phyloP scores from a whole-genome alignment of 2,329 filamentous ascomycete genomes.

The Trichoderma hamatum region DNA sequence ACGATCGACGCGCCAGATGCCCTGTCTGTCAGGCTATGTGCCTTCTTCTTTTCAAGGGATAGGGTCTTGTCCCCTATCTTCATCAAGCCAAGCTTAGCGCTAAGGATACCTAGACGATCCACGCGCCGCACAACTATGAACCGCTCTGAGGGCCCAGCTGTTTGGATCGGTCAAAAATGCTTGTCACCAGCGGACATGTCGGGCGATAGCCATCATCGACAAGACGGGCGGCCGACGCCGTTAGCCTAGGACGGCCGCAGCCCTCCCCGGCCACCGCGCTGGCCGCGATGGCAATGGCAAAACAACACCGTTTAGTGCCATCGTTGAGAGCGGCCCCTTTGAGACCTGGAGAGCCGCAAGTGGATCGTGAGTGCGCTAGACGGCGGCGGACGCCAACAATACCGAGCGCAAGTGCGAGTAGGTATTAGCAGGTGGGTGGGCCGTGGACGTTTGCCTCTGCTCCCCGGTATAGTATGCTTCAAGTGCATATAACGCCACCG shows the following conservation, averaged over 20 bases:
- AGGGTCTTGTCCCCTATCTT: constrained; percentile 23
- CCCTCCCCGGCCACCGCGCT: constrained; percentile 13
- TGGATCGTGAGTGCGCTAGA: constrained; percentile 18
- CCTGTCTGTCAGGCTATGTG: constrained; percentile 18
- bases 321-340: constrained; percentile 16
- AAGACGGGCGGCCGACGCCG: constrained; percentile 21
- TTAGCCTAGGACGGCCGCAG: not conserved
- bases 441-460: not conserved
- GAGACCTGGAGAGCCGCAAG: constrained; percentile 22
- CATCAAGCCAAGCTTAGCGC: constrained; percentile 25
- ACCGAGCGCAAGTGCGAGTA: not conserved
- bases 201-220: constrained; percentile 13
- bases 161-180: constrained; percentile 26
- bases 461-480: not conserved
- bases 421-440: constrained; percentile 2
- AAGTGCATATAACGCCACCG: not conserved
- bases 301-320: not conserved
- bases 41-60: constrained; percentile 14
- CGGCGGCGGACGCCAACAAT: constrained; percentile 15
- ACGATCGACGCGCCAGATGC: constrained; percentile 27
- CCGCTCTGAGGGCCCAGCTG: constrained; percentile 21
- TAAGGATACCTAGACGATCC: constrained; percentile 25
- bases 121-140: constrained; percentile 27
- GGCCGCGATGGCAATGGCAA: constrained; percentile 5
- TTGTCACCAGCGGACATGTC: constrained; percentile 21